phyloP scores from a whole-genome alignment of 1,284 basidiomycete species.

The Trametes sp. region DNA sequence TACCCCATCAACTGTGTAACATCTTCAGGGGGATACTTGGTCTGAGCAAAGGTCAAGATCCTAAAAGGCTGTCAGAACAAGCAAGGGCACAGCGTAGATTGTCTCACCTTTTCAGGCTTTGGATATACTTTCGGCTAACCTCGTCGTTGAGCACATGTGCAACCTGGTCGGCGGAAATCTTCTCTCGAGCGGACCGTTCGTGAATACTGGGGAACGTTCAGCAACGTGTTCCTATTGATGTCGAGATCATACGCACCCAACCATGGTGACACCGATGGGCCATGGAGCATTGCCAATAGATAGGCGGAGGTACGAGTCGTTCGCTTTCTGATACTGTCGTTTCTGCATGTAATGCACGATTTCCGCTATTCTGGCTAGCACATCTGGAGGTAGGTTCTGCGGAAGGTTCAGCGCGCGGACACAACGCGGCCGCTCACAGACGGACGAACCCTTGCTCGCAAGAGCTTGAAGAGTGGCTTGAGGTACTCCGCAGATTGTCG shows the following conservation, averaged over 20 bases:
- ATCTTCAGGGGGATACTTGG: slow-evolving; percentile 91
- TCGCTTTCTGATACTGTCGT: slow-evolving; percentile 93
- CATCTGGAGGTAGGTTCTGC: slow-evolving; percentile 84
- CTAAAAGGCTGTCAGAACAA: slow-evolving; percentile 39
- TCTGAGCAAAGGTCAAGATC: slow-evolving; percentile 93
- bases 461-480: slow-evolving; percentile 93
- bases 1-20: slow-evolving; percentile 89
- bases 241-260: slow-evolving; percentile 71
- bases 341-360: slow-evolving; percentile 97
- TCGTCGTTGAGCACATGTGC: slow-evolving; percentile 99
- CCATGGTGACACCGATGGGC: slow-evolving; percentile 99
- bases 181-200: slow-evolving; percentile 95
- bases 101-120: slow-evolving; percentile 90
- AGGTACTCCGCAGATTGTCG: slow-evolving; percentile 96
- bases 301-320: slow-evolving; percentile 95
- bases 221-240: not conserved
- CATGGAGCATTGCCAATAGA: slow-evolving; percentile 99
- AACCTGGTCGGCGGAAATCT: slow-evolving; percentile 96
- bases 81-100: slow-evolving; percentile 6
- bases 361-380: slow-evolving; percentile 90
- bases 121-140: slow-evolving; percentile 98
- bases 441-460: slow-evolving; percentile 77
- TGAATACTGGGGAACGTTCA: slow-evolving; percentile 75
- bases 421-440: not conserved
- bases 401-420: slow-evolving; percentile 5